Base-by-base conservation (phyloP, 805 yeast genomes). In the Lachancea thermotolerans region DNA sequence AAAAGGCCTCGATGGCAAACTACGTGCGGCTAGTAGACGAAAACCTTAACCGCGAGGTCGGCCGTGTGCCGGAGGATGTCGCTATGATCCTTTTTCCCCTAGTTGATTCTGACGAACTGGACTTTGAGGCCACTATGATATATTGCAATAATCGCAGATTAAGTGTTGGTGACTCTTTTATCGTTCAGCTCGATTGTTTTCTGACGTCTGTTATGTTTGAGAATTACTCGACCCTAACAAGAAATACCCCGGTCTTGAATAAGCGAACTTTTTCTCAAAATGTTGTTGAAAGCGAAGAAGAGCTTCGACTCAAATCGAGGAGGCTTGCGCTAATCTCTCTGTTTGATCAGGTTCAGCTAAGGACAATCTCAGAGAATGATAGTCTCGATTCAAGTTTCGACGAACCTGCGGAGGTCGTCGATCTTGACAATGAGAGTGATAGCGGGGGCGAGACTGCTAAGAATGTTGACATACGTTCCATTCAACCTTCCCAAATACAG, bases 121-220 rank as follows among this genome's bases (percentile, higher is more conserved):
- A 59, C 1, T 80, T 86, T 52, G 74, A 75, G 34, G 78, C 78
- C 1, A 71, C 77, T 0, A 70, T 85, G 31, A 71, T 84, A 7
- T 77, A 73, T 55, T 77, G 81, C 35, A 83, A 81, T 15, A 67
- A 69, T 10, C 58, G 50, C 33, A 60, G 80, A 28, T 59, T 89
- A 30, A 71, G 84, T 9, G 75, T 81, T 1, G 98, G 97, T 3
- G 95, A 88, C 56, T 71, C 82, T 1, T 82, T 90, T 55, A 70
- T 77, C 17, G 68, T 88, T 0, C 86, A 81, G 54, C 64, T 86
- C 4, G 85, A 87, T 54, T 77, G 88, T 47, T 85, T 62, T 57
- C 58, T 90, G 21, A 72, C 59, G 51, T 73, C 67, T 6, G 47
- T 46, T 14, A 42, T 52, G 37, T 63, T 66, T 48, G 62, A 57